These are phyloP conservation scores for Arthrobotrys conoides DNA, from an alignment of 2,329 filamentous ascomycete species.

Conservation along the genomic window DNA sequence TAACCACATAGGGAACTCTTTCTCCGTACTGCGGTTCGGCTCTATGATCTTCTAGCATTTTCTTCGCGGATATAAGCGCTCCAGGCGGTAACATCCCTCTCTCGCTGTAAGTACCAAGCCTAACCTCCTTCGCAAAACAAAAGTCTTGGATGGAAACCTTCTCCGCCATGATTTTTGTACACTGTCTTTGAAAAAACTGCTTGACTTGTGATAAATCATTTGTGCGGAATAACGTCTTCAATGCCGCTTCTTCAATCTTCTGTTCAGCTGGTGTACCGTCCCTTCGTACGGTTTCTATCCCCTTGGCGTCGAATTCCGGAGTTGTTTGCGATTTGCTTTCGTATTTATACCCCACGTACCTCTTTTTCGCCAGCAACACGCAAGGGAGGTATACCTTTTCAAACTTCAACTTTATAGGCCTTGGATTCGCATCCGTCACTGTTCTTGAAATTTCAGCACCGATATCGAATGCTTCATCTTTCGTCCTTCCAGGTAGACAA, in stretches of 20 bases:
- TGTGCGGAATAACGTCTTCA: slow-evolving; percentile 91
- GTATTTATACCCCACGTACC: slow-evolving; percentile 98
- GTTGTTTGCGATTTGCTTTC: slow-evolving; percentile 80
- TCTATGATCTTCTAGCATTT: slow-evolving; percentile 87
- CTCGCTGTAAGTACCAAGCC: slow-evolving; percentile 87
- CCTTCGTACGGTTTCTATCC: slow-evolving; percentile 95
- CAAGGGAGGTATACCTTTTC: slow-evolving; percentile 99
- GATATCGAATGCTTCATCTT: slow-evolving; percentile 89
- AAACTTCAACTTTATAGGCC: slow-evolving; percentile 94
- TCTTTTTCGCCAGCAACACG: slow-evolving; percentile 93
- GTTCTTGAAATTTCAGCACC: slow-evolving; percentile 91
- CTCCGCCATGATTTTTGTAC: slow-evolving; percentile 90
- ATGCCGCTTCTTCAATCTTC: slow-evolving; percentile 92
- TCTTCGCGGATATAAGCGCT: slow-evolving; percentile 86
- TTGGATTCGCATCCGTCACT: slow-evolving; percentile 89
- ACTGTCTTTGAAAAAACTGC: slow-evolving; percentile 88
- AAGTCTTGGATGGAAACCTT: slow-evolving; percentile 93
- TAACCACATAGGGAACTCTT: slow-evolving; percentile 92
- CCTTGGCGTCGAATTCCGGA: slow-evolving; percentile 96
- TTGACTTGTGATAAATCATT: slow-evolving; percentile 91
- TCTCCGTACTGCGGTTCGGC: slow-evolving; percentile 95
- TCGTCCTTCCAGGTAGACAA: slow-evolving; percentile 86
- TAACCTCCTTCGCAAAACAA: slow-evolving; percentile 93
- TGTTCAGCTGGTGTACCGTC: slow-evolving; percentile 96
- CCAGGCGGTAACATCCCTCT: slow-evolving; percentile 85